Conservation (phyloP, 73 alveolate species). For the Breviolum minutum region DNA sequence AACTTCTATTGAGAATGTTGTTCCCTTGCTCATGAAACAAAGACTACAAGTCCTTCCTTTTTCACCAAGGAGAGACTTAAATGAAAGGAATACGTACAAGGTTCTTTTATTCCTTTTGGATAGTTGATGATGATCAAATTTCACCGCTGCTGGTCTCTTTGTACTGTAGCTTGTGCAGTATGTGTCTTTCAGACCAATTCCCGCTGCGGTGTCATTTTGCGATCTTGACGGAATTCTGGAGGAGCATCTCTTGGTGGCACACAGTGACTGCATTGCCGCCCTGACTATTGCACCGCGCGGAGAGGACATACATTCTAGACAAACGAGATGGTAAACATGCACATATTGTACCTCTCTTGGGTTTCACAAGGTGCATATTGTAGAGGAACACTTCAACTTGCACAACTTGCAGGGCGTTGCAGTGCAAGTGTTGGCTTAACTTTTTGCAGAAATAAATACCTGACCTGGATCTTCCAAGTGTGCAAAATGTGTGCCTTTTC, state of each 20-base stretch:
- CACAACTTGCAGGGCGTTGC: too few species aligned
- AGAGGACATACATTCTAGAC: not conserved
- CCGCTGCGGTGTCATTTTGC: not conserved
- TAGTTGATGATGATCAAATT: too few species aligned
- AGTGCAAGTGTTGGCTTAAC: not conserved
- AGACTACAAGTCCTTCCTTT: not conserved
- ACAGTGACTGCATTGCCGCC: slow-evolving; percentile 62
- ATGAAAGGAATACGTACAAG: too few species aligned
- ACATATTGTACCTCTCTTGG: too few species aligned
- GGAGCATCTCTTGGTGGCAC: slow-evolving; percentile 89
- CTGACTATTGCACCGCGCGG: slow-evolving; percentile 50
- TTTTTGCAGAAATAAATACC: not conserved
- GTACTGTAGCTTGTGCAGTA: too few species aligned
- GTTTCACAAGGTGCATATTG: too few species aligned
- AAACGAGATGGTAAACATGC: not conserved
- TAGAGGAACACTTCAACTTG: too few species aligned
- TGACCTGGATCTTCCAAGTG: not conserved
- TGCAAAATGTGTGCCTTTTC: too few species aligned
- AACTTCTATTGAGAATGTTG: not conserved
- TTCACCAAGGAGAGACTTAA: too few species aligned
- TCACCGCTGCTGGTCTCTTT: too few species aligned
- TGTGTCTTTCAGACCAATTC: not conserved
- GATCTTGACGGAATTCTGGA: not conserved
- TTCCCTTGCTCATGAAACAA: not conserved
- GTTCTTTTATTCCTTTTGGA: too few species aligned